phyloP scores from a whole-genome alignment of 1,284 basidiomycete species.

The Sporisorium sorghi region DNA sequence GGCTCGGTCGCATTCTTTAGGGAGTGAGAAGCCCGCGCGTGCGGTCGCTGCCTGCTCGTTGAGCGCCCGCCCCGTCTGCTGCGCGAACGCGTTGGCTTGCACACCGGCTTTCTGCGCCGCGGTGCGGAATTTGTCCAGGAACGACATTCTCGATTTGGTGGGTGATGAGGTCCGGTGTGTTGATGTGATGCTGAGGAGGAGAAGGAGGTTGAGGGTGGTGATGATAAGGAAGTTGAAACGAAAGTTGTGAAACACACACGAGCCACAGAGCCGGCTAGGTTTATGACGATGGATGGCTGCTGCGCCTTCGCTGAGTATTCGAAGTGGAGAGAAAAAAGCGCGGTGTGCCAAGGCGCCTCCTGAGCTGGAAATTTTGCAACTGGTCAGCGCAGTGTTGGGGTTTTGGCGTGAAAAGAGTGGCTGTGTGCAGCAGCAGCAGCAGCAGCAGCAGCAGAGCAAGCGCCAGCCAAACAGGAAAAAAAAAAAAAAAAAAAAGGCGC shows the following conservation, averaged over 20 bases:
- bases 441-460: not conserved
- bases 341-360: not conserved
- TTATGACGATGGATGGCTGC: not conserved
- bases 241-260: constrained; percentile 3
- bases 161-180: not conserved
- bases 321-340: not conserved
- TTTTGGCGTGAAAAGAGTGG: not conserved
- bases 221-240: not conserved
- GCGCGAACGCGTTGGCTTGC: constrained; percentile 65
- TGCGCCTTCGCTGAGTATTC: not conserved
- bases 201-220: not conserved
- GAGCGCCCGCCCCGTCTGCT: constrained; percentile 53
- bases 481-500: too few species aligned
- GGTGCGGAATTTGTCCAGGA: constrained; percentile 82
- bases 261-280: too few species aligned
- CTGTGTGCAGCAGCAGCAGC: not conserved
- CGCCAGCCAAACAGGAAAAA: not conserved
- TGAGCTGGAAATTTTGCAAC: not conserved
- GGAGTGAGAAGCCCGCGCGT: constrained; percentile 64
- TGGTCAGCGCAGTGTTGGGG: not conserved
- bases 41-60: constrained; percentile 60
- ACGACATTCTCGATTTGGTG: constrained; percentile 69
- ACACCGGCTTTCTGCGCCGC: constrained; percentile 82
- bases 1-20: constrained; percentile 76
- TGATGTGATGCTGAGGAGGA: not conserved